Base-by-base conservation (phyloP, 306 rosid species). In the Cucumis melo region DNA sequence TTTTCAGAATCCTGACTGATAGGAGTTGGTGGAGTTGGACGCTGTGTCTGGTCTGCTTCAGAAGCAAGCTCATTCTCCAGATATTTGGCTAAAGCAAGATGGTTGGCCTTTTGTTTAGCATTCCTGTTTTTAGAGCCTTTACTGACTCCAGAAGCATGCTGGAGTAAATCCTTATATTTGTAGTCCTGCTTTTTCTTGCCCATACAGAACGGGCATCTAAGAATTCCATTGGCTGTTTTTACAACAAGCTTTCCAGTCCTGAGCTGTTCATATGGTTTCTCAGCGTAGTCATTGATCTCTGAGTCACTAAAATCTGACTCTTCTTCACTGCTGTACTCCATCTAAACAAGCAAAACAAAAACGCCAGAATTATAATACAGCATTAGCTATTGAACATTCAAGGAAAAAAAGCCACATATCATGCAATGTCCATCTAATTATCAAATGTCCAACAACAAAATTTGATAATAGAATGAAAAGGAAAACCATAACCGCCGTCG, bases 141-240 rank as follows among this genome's bases (percentile, higher is more conserved):
- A 17, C 87, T 90, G 71, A 94, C 99, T 79, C 99, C 99, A 1
- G 96, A 83, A 51, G 99, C 96, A 86, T 94, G 99, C 77, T 89
- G 95, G 29, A 87, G 82, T 65, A 94, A 74, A 38, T 94, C 99
- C 80, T 94, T 94, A 70, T 77, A 94, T 60, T 92, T 92, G 84
- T 89, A 94, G 56, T 94, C 97, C 39, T 91, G 99, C 61, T 92
- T 94, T 87, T 94, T 92, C 86, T 94, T 94, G 66, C 98, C 98
- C 59, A 92, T 88, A 82, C 99, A 94, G 74, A 89, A 94, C 20
- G 99, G 99, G 42, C 97, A 94, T 79, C 96, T 85, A 24, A 94
- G 95, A 56, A 87, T 84, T 58, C 99, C 99, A 81, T 88, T 89
- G 16, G 75, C 71, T 71, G 77, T 68, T 79, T 85, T 90, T 41